phyloP scores from a whole-genome alignment of 2,329 filamentous ascomycete species.

The Endoconidiophora laricicola region DNA sequence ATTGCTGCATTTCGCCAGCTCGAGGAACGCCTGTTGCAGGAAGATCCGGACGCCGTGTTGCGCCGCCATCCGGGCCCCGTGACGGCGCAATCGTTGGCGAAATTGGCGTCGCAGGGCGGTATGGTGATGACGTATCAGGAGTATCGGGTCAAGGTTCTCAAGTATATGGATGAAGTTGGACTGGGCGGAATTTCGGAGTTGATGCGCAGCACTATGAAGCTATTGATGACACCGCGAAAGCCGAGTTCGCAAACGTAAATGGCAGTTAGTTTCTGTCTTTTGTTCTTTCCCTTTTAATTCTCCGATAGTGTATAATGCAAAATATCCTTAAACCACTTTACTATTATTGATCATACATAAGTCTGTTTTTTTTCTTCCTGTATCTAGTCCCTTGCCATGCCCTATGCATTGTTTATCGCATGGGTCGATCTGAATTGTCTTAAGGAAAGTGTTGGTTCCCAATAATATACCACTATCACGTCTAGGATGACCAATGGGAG shows the following conservation, averaged over 20 bases:
- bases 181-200: conserved; percentile 50
- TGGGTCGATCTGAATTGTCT: no score
- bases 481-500: no score
- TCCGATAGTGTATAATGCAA: not conserved
- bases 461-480: no score
- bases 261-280: not conserved
- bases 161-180: conserved; percentile 46
- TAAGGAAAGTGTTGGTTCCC: no score
- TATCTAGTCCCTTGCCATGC: no score
- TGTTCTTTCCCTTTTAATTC: not conserved
- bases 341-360: no score
- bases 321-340: no score
- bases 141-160: conserved; percentile 57
- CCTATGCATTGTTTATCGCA: no score
- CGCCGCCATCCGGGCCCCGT: conserved; percentile 50
- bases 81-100: conserved; percentile 46
- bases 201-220: conserved; percentile 70
- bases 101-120: conserved; percentile 49
- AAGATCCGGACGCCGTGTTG: not conserved
- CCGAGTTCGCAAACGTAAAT: not conserved
- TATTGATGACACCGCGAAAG: conserved; percentile 38
- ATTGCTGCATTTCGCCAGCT: conserved; percentile 37
- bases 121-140: conserved; percentile 53
- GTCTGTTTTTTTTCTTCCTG: no score
- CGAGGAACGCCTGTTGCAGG: conserved; percentile 36